Evolutionary conservation across 805 yeast species (phyloP), one percentile per base, ranked within the genome.

Genomic region (Sungouiella thailandica): DNA sequence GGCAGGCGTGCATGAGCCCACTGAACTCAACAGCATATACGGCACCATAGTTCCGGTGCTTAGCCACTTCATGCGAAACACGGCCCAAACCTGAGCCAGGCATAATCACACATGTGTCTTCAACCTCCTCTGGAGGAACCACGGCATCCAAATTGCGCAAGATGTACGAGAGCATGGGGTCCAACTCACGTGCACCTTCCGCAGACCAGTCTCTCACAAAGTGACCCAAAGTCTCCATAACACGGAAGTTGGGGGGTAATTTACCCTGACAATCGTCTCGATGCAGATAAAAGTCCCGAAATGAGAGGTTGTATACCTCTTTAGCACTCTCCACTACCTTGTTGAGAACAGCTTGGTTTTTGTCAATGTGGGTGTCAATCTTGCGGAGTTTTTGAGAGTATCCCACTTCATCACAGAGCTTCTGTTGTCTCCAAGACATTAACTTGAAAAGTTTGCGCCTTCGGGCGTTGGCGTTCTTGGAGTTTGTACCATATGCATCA

Each of bases 21-120:
- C 90, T 83, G 49, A 70, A 76, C 52, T 89, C 97, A 20, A 86
- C 71, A 0, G 94, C 79, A 39, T 80, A 81, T 0, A 86, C 88
- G 4, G 65, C 49, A 0, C 56, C 56, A 40, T 64, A 71, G 5
- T 61, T 39, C 29, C 68, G 60, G 27, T 66, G 68, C 8, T 37
- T 8, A 2, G 78, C 64, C 17, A 86, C 39, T 39, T 79, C 85
- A 50, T 78, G 79, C 2, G 95, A 80, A 0, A 87, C 60, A 43
- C 87, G 64, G 0, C 96, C 96, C 17, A 83, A 63, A 0, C 97
- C 97, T 2, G 93, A 76, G 0, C 97, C 97, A 0, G 97, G 97
- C 1, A 85, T 74, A 4, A 89, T 58, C 0, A 86, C 68, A 9
- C 74, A 57, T 0, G 84, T 74, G 5, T 61, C 58, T 0, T 37